phyloP scores from a whole-genome alignment of 441 rosid genomes.

The Syzygium syzygioides region DNA sequence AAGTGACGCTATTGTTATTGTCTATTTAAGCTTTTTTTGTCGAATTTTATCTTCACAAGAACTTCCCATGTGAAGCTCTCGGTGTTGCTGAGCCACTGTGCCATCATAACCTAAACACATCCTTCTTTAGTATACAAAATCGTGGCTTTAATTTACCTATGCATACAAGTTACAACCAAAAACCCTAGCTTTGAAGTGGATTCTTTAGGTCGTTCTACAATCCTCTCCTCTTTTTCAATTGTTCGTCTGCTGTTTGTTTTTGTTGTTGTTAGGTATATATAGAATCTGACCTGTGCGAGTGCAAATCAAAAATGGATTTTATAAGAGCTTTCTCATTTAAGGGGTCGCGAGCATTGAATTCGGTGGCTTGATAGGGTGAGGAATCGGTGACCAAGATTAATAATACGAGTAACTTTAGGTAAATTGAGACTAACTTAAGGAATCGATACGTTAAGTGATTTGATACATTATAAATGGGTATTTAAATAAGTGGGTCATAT shows the following conservation, averaged over 20 bases:
- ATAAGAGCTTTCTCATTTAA: not conserved
- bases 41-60: not conserved
- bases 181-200: not conserved
- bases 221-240: not conserved
- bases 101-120: not conserved
- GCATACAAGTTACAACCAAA: not conserved
- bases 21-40: not conserved
- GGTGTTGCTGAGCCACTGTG: not conserved
- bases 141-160: not conserved
- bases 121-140: not conserved
- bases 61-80: not conserved
- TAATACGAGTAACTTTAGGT: not conserved
- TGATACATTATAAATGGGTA: not conserved
- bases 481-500: not conserved
- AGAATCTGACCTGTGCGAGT: not conserved
- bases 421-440: not conserved
- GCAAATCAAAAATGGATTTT: not conserved
- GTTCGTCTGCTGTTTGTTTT: not conserved
- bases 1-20: not conserved
- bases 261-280: not conserved
- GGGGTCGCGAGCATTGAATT: not conserved
- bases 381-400: not conserved
- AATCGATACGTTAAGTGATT: not conserved
- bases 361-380: not conserved
- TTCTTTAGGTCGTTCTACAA: not conserved